A percentile compares a stretch with the other conserved stretches of the same genome.
Evolutionary conservation across 176 grass and related monocot species (phyloP).

Genomic region (Eragrostis curvula): DNA sequence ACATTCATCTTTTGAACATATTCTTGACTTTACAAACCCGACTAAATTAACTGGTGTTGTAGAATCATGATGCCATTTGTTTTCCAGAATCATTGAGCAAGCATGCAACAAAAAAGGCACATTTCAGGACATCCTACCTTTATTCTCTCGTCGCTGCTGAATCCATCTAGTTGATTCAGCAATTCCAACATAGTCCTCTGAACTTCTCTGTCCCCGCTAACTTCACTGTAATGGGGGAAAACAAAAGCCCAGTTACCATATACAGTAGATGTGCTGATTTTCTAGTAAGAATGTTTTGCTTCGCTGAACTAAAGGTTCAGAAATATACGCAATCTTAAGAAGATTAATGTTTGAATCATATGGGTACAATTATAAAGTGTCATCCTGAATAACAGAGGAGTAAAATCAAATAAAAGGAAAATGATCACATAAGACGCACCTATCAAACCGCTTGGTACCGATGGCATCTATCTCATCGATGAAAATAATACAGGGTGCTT

Average conservation of each 20-base stretch:
- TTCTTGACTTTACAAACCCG: neutral
- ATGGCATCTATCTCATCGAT: slow-evolving; percentile 98
- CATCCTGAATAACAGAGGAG: neutral
- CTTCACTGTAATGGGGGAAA: slow-evolving; percentile 60
- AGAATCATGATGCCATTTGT: neutral
- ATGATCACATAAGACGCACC: slow-evolving; percentile 42
- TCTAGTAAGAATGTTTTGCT: neutral
- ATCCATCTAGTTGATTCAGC: slow-evolving; percentile 81
- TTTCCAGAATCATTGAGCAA: neutral
- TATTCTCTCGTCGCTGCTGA: slow-evolving; percentile 80
- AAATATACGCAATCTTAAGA: neutral
- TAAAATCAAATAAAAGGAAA: neutral
- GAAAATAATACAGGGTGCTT: slow-evolving; percentile 92
- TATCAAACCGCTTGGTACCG: slow-evolving; percentile 89
- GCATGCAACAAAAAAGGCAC: slow-evolving; percentile 19
- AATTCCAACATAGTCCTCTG: slow-evolving; percentile 87
- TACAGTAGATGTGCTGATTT: slow-evolving; percentile 2
- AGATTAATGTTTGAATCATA: neutral
- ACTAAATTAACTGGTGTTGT: neutral
- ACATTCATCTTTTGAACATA: neutral
- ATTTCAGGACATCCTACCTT: slow-evolving; percentile 51
- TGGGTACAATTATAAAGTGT: neutral
- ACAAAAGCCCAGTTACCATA: neutral
- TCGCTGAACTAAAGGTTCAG: neutral
- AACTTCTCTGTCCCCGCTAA: slow-evolving; percentile 81